Evolutionary conservation across 2,329 filamentous ascomycete genomes (phyloP), one percentile per base, ranked within the genome.

Genomic region (Macroventuria anomochaeta): DNA sequence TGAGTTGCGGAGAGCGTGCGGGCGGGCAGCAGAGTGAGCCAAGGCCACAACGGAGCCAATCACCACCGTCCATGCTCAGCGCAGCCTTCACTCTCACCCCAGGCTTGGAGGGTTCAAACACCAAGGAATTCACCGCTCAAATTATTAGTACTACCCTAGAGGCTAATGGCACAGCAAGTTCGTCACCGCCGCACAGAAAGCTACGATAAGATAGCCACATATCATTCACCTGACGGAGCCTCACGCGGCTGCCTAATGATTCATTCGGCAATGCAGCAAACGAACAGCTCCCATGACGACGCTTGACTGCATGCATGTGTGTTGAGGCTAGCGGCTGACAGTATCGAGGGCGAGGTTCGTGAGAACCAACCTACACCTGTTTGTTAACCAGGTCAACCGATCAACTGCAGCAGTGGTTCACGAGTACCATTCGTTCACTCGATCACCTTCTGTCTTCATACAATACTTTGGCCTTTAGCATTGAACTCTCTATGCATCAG

Each of bases 1-100:
- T 39, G 33, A 23, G 42, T 42, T 59, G 61, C 51, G 59, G 61
- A 62, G 61, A 28, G 52, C 46, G 50, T 33, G 52, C 62, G 44
- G 31, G 44, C 38, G 38, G 25, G 26, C 23, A 15, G 26, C 56
- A 54, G 48, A 57, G 52, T 48, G 32, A 32, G 42, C 50, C 43
- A 43, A 49, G 52, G 23, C 42, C 33, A 36, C 33, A 13, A 20
- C 26, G 12, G 20, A 40, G 44, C 57, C 50, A 56, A 60, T 60
- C 58, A 44, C 38, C 28, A 33, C 17, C 28, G 23, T 20, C 25
- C 13, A 21, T 40, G 38, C 41, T 2, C 51, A 37, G 17, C 29
- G 12, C 23, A 17, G 26, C 44, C 36, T 20, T 38, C 20, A 55
- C 55, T 20, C n/a, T 36, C 32, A 25, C 21, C 25, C 23, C 28